A percentile compares a stretch with the other conserved stretches of the same genome.
Evolutionary conservation across 352 stramenopile genomes (phyloP).

Genomic region (Globisporangium splendens): DNA sequence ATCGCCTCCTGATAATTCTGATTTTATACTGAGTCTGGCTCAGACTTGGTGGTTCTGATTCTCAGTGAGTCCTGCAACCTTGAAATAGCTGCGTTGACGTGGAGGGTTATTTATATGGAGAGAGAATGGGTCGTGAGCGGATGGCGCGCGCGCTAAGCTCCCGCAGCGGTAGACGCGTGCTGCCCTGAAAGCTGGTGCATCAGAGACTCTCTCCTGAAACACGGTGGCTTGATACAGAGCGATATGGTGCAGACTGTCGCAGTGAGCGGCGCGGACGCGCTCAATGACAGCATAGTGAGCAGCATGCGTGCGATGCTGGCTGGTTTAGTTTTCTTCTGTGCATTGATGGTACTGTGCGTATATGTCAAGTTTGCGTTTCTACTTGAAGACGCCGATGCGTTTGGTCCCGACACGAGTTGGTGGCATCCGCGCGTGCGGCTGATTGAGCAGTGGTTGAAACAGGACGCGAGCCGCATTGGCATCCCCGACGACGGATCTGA

Average conservation of each 20-base stretch:
- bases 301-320: too few relatives aligned
- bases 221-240: background rate
- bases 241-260: conserved; percentile 53
- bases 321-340: too few relatives aligned
- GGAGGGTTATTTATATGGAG: too few relatives aligned
- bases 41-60: background rate
- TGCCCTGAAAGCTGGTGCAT: too few relatives aligned
- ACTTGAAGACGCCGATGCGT: conserved; percentile 35
- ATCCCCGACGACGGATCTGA: conserved; percentile 70
- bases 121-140: too few relatives aligned
- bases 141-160: too few relatives aligned
- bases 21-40: background rate
- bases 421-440: conserved; percentile 67
- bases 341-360: too few relatives aligned
- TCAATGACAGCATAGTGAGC: conserved; percentile 49
- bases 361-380: conserved; percentile 20
- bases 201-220: too few relatives aligned
- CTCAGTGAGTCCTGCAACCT: too few relatives aligned
- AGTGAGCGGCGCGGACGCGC: conserved; percentile 38
- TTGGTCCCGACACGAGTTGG: conserved; percentile 47
- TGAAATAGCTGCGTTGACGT: too few relatives aligned
- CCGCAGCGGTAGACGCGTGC: too few relatives aligned
- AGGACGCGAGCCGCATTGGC: conserved; percentile 47
- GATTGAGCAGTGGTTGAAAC: conserved; percentile 68
- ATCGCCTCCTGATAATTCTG: too few relatives aligned